A percentile compares a stretch with the other conserved stretches of the same genome.
Evolutionary conservation across 352 stramenopile genomes (phyloP).

Genomic region (Aphanomyces astaci): DNA sequence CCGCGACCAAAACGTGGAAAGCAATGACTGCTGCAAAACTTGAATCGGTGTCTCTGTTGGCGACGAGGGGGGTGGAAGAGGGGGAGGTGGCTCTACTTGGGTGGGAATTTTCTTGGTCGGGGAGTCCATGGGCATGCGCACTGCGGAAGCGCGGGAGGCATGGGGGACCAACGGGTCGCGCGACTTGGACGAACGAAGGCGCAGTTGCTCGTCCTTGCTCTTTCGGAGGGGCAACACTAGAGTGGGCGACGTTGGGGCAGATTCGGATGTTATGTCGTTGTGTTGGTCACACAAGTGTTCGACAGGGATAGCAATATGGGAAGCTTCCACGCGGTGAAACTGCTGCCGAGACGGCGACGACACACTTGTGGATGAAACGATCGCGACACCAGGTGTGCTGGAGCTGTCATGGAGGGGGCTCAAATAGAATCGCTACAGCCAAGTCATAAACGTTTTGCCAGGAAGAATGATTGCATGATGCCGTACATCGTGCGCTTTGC

Average conservation of each 20-base stretch:
- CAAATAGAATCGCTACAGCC: conserved; percentile 9
- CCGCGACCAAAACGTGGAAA: not conserved
- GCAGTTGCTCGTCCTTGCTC: conserved; percentile 1
- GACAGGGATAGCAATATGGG: not conserved
- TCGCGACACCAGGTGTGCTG: not conserved
- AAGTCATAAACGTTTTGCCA: not conserved
- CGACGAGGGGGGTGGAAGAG: not conserved
- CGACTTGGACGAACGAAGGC: not conserved
- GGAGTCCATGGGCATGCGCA: not conserved
- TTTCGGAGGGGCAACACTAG: not conserved
- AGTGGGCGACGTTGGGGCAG: too few relatives aligned
- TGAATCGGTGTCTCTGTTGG: not conserved
- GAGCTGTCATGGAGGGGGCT: not conserved
- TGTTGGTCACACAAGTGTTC: not conserved
- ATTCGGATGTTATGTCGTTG: too few relatives aligned
- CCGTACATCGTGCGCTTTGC: conserved; percentile 20
- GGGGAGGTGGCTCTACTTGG: not conserved
- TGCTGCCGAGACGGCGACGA: not conserved
- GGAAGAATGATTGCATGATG: not conserved
- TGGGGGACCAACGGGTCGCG: not conserved
- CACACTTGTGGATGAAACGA: not conserved
- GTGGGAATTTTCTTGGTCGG: not conserved
- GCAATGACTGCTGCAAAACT: not conserved
- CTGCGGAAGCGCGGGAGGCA: not conserved
- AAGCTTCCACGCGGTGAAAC: not conserved